Percentiles rank a stretch among this genome's conserved stretches.
Evolutionary conservation across 2,329 filamentous ascomycete genomes (phyloP).

Genomic region (Xylaria sp.): DNA sequence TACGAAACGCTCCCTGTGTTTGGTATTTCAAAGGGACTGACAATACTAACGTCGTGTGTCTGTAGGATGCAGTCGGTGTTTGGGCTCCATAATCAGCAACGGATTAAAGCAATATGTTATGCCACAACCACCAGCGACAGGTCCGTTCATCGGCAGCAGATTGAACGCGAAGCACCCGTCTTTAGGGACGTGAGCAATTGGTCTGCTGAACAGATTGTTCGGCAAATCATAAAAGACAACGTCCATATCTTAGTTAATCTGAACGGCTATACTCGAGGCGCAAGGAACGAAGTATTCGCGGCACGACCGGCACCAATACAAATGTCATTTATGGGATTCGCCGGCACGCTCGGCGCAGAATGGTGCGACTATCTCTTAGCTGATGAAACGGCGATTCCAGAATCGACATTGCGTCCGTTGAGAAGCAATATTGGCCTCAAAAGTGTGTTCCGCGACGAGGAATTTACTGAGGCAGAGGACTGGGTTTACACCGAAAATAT

Average conservation of each 20-base stretch:
- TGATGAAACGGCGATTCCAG: conserved; percentile 86
- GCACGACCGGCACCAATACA: conserved; percentile 94
- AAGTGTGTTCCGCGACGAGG: conserved; percentile 74
- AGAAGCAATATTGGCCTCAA: conserved; percentile 78
- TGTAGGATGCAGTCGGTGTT: conserved; percentile 95
- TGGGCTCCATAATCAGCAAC: conserved; percentile 79
- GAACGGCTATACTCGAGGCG: conserved; percentile 97
- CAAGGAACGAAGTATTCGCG: conserved; percentile 97
- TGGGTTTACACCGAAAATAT: conserved; percentile 99
- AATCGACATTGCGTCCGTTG: conserved; percentile 81
- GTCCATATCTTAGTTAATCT: conserved; percentile 97
- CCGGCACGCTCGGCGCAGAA: conserved; percentile 92
- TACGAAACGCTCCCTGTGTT: conserved; percentile 50
- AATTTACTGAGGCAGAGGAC: conserved; percentile 73
- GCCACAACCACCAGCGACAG: conserved; percentile 92
- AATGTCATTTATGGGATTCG: conserved; percentile 99
- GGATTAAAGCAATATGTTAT: conserved; percentile 90
- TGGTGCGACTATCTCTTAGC: conserved; percentile 99
- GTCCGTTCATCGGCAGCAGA: conserved; percentile 89
- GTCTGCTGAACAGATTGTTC: conserved; percentile 83
- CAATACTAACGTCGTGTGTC: conserved; percentile 14
- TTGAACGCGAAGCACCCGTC: conserved; percentile 89
- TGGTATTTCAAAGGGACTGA: not conserved
- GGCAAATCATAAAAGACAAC: conserved; percentile 85
- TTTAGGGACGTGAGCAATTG: conserved; percentile 90